Conservation (phyloP, 2,329 filamentous ascomycete genomes). For the Paracamarosporium sp. region DNA sequence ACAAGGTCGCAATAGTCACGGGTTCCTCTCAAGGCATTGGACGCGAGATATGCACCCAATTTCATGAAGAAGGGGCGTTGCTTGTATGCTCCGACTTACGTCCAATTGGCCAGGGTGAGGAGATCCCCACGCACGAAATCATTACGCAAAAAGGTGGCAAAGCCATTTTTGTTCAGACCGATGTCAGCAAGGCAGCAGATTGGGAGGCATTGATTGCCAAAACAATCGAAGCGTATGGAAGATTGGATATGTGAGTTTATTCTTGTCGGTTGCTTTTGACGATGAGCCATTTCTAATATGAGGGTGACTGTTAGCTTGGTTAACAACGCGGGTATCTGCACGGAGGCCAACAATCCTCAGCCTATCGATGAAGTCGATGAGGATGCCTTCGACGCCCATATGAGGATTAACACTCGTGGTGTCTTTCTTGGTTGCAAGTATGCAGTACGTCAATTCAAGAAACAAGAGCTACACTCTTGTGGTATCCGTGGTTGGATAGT, state of each 20-base stretch:
- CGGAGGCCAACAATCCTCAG: conserved; percentile 31
- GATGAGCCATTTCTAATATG: background rate
- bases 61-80: conserved; percentile 14
- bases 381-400: conserved; percentile 43
- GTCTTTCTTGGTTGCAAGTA: conserved; percentile 51
- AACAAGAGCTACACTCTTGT: conserved; percentile 36
- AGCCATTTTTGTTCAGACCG: conserved; percentile 36
- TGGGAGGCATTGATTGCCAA: conserved; percentile 28
- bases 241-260: conserved; percentile 42
- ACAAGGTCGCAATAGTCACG: conserved; percentile 35
- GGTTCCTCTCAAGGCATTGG: conserved; percentile 37
- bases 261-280: background rate
- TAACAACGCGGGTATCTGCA: conserved; percentile 46
- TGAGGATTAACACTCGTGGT: conserved; percentile 46
- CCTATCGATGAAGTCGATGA: conserved; percentile 41
- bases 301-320: conserved; percentile 24
- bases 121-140: conserved; percentile 26
- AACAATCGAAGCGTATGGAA: conserved; percentile 36
- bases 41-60: conserved; percentile 26
- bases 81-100: conserved; percentile 13
- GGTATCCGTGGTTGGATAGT: conserved; percentile 48
- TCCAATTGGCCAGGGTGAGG: conserved; percentile 8
- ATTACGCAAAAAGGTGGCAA: conserved; percentile 20
- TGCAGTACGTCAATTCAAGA: conserved; percentile 44
- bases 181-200: conserved; percentile 37